Percentiles rank a stretch among this genome's conserved stretches.
Conservation (phyloP, 1,284 basidiomycete genomes). For the Ustilago crameri region DNA sequence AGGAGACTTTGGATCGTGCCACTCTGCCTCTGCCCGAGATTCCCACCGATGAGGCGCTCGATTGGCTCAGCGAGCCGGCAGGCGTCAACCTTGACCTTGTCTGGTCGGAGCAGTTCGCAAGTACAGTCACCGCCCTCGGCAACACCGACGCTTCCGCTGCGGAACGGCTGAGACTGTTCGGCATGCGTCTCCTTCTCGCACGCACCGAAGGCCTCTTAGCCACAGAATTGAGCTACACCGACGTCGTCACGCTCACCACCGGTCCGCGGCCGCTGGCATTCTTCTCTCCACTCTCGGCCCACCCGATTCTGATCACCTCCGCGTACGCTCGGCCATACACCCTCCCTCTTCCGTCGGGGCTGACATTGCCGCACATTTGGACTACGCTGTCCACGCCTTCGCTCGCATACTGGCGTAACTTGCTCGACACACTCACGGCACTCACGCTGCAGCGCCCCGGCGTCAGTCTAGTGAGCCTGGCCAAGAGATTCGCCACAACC, state of each 20-base stretch:
- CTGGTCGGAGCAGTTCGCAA: constrained; percentile 11
- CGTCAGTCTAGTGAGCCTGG: constrained; percentile 5
- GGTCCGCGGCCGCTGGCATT: constrained; percentile 19
- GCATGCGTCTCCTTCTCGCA: not conserved
- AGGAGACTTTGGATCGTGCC: constrained; percentile 8
- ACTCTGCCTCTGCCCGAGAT: constrained; percentile 11
- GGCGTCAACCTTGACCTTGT: not conserved
- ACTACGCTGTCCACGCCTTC: constrained; percentile 16
- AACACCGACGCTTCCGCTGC: not conserved
- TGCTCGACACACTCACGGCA: constrained; percentile 14
- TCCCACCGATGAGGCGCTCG: constrained; percentile 21
- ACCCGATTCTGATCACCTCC: constrained; percentile 10
- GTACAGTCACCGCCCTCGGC: not conserved
- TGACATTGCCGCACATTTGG: constrained; percentile 30
- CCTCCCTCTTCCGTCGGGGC: not conserved
- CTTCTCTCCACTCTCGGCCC: constrained; percentile 11
- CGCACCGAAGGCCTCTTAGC: not conserved
- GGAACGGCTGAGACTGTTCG: not conserved
- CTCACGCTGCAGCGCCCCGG: constrained; percentile 19
- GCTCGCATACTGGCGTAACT: constrained; percentile 3
- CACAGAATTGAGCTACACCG: not conserved
- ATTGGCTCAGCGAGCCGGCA: constrained; percentile 7
- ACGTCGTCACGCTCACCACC: constrained; percentile 5
- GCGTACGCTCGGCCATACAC: constrained; percentile 6
- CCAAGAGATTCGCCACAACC: constrained; percentile 6